These are phyloP conservation scores for Apium graveolens DNA, from an alignment of 129 eudicot genomes.

Conservation along the genomic window DNA sequence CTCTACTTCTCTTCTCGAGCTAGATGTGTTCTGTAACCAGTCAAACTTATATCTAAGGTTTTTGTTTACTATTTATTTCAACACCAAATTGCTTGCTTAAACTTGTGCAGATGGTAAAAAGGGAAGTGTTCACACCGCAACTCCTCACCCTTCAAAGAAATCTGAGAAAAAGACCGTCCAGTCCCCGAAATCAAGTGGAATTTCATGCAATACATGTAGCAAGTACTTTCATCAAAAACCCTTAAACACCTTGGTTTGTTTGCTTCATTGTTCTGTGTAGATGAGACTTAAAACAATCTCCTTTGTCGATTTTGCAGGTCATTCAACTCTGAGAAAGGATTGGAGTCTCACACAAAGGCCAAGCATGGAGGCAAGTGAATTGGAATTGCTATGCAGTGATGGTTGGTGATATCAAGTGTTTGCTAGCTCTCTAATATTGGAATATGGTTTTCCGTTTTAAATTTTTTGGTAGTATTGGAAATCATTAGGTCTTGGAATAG, in stretches of 20 bases:
- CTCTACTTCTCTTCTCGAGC: neutral
- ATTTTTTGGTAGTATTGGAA: neutral
- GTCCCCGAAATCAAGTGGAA: conserved; percentile 23
- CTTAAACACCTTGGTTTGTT: neutral
- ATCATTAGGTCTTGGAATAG: neutral
- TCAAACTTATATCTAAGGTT: too few species aligned
- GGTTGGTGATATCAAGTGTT: neutral
- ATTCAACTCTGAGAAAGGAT: conserved; percentile 17
- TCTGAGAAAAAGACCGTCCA: conserved; percentile 19
- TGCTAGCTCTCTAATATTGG: neutral
- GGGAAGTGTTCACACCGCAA: conserved; percentile 29
- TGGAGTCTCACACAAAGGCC: conserved; percentile 26
- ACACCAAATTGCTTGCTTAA: neutral
- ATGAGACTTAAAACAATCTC: neutral
- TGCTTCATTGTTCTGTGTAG: neutral
- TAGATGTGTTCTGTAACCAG: neutral
- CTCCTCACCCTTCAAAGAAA: conserved; percentile 35
- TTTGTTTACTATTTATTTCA: neutral
- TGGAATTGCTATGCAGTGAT: neutral
- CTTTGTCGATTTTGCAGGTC: conserved; percentile 5
- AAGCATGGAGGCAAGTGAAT: conserved; percentile 25
- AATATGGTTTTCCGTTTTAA: neutral
- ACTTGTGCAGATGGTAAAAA: conserved; percentile 34
- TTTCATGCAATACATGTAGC: conserved; percentile 20
- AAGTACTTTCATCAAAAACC: conserved; percentile 2